Percentiles rank a stretch among this genome's conserved stretches.
These are phyloP conservation scores for Prunus davidiana DNA, from an alignment of 306 rosid species.

Conservation along the genomic window DNA sequence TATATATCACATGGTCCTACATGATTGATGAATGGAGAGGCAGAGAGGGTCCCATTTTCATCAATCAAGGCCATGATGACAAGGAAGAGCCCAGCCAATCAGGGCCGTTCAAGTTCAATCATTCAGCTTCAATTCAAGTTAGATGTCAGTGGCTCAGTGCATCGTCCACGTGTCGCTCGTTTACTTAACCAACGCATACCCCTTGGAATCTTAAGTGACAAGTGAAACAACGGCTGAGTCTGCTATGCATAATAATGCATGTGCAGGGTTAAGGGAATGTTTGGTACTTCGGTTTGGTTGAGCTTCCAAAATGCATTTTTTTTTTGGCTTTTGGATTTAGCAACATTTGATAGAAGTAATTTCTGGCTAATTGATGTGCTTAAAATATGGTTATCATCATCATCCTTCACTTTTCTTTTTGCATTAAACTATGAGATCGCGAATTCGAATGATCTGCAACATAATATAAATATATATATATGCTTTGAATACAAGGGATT, in stretches of 20 bases:
- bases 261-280: conserved; percentile 10
- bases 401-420: background rate
- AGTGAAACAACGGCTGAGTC: conserved; percentile 12
- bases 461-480: background rate
- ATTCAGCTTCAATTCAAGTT: background rate
- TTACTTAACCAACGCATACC: background rate
- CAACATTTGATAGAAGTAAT: background rate
- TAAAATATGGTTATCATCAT: background rate
- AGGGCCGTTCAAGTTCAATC: conserved; percentile 20
- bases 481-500: background rate
- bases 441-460: conserved; percentile 1
- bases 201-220: conserved; percentile 15
- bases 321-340: background rate
- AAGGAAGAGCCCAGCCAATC: conserved; percentile 2
- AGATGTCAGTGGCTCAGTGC: background rate
- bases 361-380: background rate
- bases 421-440: background rate
- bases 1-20: conserved; percentile 13
- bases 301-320: background rate
- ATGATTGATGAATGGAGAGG: conserved; percentile 1
- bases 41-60: conserved; percentile 15
- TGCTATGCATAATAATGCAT: background rate
- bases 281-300: background rate
- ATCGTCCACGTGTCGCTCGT: background rate
- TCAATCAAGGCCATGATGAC: conserved; percentile 9